These are phyloP conservation scores for Diospyros kaki DNA, from an alignment of 148 eudicot species.

Conservation along the genomic window DNA sequence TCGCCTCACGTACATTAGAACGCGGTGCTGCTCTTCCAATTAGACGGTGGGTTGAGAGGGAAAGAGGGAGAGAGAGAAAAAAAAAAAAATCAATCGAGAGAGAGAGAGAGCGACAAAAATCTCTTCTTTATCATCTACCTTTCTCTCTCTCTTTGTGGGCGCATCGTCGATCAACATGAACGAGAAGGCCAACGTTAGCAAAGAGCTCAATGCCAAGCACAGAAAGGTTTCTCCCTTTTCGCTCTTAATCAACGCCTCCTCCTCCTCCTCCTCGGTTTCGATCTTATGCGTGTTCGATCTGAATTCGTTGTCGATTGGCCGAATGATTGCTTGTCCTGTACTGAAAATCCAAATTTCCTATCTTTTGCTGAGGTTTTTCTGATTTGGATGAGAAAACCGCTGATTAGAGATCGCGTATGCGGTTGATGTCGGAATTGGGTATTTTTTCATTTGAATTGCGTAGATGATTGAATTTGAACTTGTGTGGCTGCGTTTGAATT, in stretches of 20 bases:
- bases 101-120: neutral
- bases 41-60: too few species aligned
- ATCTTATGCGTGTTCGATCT: conserved; percentile 13
- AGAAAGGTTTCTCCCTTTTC: conserved; percentile 53
- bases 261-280: neutral
- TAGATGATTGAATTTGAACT: neutral
- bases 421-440: neutral
- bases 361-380: neutral
- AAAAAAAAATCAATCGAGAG: too few species aligned
- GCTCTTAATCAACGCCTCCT: neutral
- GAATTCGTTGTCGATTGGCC: neutral
- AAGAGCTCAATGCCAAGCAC: conserved; percentile 91
- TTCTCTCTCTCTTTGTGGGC: neutral
- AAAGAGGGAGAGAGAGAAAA: too few species aligned
- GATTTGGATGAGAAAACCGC: neutral
- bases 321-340: neutral
- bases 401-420: neutral
- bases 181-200: conserved; percentile 78
- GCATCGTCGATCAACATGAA: conserved; percentile 51
- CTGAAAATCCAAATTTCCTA: neutral
- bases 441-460: neutral
- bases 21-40: too few species aligned
- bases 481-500: neutral
- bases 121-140: neutral
- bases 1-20: neutral